These are phyloP conservation scores for Allodekkera sacchari DNA, from an alignment of 805 yeast species.

Conservation along the genomic window DNA sequence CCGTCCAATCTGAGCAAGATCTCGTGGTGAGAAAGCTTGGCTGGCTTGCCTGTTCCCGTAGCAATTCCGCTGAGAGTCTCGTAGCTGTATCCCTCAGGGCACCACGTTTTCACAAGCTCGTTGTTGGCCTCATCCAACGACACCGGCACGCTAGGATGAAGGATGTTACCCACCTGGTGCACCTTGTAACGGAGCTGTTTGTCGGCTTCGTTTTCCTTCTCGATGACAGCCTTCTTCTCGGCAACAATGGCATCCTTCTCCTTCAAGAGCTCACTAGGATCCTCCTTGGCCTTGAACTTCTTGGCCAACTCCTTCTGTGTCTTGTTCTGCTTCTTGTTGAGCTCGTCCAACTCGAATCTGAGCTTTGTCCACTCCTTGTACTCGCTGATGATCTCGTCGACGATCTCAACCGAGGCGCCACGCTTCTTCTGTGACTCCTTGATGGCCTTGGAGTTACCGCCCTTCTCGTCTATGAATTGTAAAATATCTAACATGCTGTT, in stretches of 20 bases:
- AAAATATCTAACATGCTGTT: conserved; percentile 80
- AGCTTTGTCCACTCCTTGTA: conserved; percentile 90
- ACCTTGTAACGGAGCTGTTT: conserved; percentile 68
- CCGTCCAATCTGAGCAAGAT: conserved; percentile 91
- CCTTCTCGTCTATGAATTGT: conserved; percentile 90
- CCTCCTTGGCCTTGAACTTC: conserved; percentile 92
- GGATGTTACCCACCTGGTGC: conserved; percentile 86
- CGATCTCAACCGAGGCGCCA: conserved; percentile 89
- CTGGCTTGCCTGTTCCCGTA: conserved; percentile 69
- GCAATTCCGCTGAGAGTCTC: conserved; percentile 55
- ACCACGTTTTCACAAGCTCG: conserved; percentile 81
- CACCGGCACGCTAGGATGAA: conserved; percentile 84
- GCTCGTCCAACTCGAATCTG: conserved; percentile 82
- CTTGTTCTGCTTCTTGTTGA: conserved; percentile 82
- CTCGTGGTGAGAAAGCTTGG: conserved; percentile 89
- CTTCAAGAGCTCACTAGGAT: conserved; percentile 74
- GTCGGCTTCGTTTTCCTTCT: conserved; percentile 75
- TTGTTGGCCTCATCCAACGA: conserved; percentile 88
- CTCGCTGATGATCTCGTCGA: conserved; percentile 87
- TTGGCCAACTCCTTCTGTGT: conserved; percentile 89
- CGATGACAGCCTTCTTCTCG: conserved; percentile 58
- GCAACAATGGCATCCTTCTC: conserved; percentile 69
- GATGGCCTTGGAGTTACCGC: conserved; percentile 89
- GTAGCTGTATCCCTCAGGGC: conserved; percentile 53
- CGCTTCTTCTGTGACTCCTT: conserved; percentile 87